phyloP scores from a whole-genome alignment of 2,329 filamentous ascomycete genomes.

The Cladosporium sp. region DNA sequence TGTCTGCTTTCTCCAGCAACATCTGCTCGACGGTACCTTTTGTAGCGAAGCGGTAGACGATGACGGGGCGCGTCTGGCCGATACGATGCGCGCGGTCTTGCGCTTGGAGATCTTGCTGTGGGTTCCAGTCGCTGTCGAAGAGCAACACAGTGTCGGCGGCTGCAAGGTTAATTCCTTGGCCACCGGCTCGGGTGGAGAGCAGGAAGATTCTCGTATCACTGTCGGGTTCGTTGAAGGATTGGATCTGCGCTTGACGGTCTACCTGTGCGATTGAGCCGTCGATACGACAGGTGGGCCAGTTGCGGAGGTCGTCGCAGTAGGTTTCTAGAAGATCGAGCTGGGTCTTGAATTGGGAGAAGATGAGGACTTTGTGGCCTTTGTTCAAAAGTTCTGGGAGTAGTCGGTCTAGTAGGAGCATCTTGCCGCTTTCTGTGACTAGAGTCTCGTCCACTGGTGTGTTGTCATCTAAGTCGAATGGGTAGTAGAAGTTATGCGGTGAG shows the following conservation, averaged over 20 bases:
- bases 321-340: slow-evolving; percentile 89
- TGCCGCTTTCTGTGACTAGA: slow-evolving; percentile 84
- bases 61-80: slow-evolving; percentile 86
- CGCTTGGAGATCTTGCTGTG: slow-evolving; percentile 93
- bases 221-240: slow-evolving; percentile 50
- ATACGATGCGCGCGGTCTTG: slow-evolving; percentile 95
- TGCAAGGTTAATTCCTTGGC: slow-evolving; percentile 92
- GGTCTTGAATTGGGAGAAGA: slow-evolving; percentile 96
- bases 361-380: slow-evolving; percentile 82
- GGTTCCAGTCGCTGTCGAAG: slow-evolving; percentile 92
- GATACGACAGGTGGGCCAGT: slow-evolving; percentile 84
- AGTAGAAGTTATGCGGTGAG: slow-evolving; percentile 94
- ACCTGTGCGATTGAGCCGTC: slow-evolving; percentile 81
- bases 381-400: slow-evolving; percentile 75
- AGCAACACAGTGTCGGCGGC: slow-evolving; percentile 90
- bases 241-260: slow-evolving; percentile 52
- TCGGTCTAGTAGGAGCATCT: slow-evolving; percentile 91
- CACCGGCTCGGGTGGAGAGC: slow-evolving; percentile 85
- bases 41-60: slow-evolving; percentile 91
- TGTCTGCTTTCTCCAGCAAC: slow-evolving; percentile 82
- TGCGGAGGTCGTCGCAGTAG: slow-evolving; percentile 75
- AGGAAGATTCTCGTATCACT: slow-evolving; percentile 69
- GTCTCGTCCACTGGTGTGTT: slow-evolving; percentile 70
- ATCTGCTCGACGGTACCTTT: slow-evolving; percentile 90
- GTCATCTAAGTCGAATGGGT: slow-evolving; percentile 70